Evolutionary conservation across 768 basidiomycete species (phyloP), one percentile per base, ranked within the genome.

Genomic region (Mrakia blollopis): DNA sequence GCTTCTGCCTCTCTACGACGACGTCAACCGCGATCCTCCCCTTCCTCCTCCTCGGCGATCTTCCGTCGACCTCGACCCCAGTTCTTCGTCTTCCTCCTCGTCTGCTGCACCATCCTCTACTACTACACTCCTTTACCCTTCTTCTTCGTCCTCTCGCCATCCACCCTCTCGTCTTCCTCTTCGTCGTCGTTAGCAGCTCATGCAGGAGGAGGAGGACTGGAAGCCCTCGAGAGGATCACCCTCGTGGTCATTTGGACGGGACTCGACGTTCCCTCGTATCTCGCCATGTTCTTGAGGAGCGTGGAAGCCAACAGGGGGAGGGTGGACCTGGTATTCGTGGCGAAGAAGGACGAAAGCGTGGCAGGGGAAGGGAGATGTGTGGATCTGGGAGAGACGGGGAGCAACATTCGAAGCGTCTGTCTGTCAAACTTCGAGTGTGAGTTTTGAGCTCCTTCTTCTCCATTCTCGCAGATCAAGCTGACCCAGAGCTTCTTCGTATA

Each of bases 271-370:
- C 76, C 76, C 5, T 44, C 39, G 37, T 77, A 77, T 63, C 76
- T 77, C 21, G 35, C 25, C 61, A 37, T 72, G 23, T 77, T 77
- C 65, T 39, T 77, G 10, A 62, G 65, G 3, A 44, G 37, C 25
- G 76, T 77, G 25, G 72, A 73, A 71, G 65, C 71, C 11, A 77
- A 77, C 62, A 3, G 7, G 18, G 54, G 39, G 4, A 30, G n/a
- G 35, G 76, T 77, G n/a, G 76, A 77, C 71, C 37, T 77, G 7
- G n/a, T 77, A 0, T 77, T 77, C 35, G 71, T 77, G 9, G 76
- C 76, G 9, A 77, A 72, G 47, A 44, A 25, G 28, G 71, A 76
- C 18, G 57, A 63, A 25, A 39, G 23, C 3, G 21, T 18, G 30
- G 74, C 37, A 28, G 67, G 74, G 0, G 8, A n/a, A 30, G 61